Base-by-base conservation (phyloP, 2,329 filamentous ascomycete species). In the Nemania abortiva region DNA sequence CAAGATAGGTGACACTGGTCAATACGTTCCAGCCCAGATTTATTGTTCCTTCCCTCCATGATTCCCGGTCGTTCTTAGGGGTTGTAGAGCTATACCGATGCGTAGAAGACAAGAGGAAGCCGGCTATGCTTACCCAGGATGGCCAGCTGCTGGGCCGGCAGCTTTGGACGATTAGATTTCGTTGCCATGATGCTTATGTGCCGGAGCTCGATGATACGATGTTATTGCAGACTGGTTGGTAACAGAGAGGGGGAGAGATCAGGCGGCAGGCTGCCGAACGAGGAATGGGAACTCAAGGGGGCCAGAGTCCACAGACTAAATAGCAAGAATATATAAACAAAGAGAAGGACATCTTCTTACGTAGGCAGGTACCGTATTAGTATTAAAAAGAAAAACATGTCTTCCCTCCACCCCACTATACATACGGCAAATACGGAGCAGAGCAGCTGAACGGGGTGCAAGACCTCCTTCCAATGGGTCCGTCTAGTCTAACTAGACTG, bases 111-210 rank as follows among this genome's bases (percentile, higher is more conserved):
- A 55, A 27, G 60, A 73, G 31, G 18, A 34, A 55, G 11, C n/a
- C 34, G n/a, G 52, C 29, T 54, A 65, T 70, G 77, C 87, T 84
- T 86, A 94, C 92, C 90, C 72, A 97, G 83, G 77, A 97, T 94
- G 52, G 89, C 83, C 77, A 97, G 84, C 82, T 97, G 93, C 85
- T 90, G 88, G 50, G 88, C 84, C 0, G 93, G 93, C 84, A 96
- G 85, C 83, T 90, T 92, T 29, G 89, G 87, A 71, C 79, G 74
- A 24, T 72, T 53, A 4, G 47, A 6, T 61, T 69, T 76, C 18
- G 71, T 62, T 11, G 71, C 63, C 73, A 75, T 75, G 63, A 63
- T 63, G 60, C n/a, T 56, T 15, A 9, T 11, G 63, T 59, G 57
- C 50, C 67, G 22, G 18, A 6, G 29, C 15, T 50, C 29, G 22